Conservation (phyloP, 352 stramenopile genomes). For the Labyrinthula sp. region DNA sequence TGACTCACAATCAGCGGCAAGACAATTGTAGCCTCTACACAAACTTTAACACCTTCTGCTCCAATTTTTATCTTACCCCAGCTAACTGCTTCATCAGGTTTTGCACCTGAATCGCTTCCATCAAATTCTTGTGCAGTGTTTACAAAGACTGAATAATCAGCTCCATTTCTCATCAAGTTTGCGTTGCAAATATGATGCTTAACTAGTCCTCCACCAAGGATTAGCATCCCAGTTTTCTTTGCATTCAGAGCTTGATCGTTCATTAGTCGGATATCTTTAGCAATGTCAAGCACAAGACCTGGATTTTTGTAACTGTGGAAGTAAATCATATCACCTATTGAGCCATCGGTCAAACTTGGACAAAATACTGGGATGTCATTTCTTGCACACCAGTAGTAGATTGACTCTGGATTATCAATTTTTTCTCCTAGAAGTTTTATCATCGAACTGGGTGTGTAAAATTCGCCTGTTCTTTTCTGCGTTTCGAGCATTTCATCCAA, state of each 20-base stretch:
- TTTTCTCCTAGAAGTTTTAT: slow-evolving; percentile 82
- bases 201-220: slow-evolving; percentile 85
- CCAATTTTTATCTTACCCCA: slow-evolving; percentile 92
- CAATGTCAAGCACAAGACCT: slow-evolving; percentile 89
- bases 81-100: slow-evolving; percentile 92
- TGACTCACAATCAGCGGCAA: slow-evolving; percentile 95
- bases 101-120: slow-evolving; percentile 86
- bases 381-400: slow-evolving; percentile 98
- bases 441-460: slow-evolving; percentile 91
- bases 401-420: slow-evolving; percentile 88
- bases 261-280: slow-evolving; percentile 81
- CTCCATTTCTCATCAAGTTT: slow-evolving; percentile 98
- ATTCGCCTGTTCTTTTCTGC: slow-evolving; percentile 57
- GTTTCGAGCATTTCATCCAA: slow-evolving; percentile 90
- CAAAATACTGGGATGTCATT: slow-evolving; percentile 99
- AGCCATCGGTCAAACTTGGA: slow-evolving; percentile 93
- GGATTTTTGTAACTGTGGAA: slow-evolving; percentile 97
- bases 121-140: slow-evolving; percentile 98
- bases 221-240: slow-evolving; percentile 83
- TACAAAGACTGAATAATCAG: slow-evolving; percentile 93
- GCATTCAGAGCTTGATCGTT: slow-evolving; percentile 89
- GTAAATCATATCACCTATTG: slow-evolving; percentile 99
- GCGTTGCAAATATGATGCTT: slow-evolving; percentile 99
- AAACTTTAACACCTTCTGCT: slow-evolving; percentile 82
- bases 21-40: slow-evolving; percentile 86